phyloP scores from a whole-genome alignment of 805 yeast species.

The Starmerella vaccinii region DNA sequence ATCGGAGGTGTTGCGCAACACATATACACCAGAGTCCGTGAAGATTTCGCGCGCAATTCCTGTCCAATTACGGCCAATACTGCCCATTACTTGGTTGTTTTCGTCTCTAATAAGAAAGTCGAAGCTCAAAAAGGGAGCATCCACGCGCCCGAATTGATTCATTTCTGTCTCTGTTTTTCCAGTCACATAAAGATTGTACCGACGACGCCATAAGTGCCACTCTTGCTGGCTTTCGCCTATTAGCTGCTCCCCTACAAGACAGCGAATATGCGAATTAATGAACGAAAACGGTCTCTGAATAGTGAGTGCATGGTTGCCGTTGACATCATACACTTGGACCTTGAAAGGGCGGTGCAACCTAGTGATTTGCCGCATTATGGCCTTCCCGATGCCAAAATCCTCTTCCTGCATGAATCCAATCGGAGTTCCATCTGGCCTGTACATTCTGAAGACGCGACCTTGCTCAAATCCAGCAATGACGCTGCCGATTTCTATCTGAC shows the following conservation, averaged over 20 bases:
- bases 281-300: slow-evolving; percentile 76
- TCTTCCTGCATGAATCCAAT: slow-evolving; percentile 77
- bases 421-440: slow-evolving; percentile 62
- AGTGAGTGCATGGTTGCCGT: slow-evolving; percentile 32
- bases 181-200: slow-evolving; percentile 62
- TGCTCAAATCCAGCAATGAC: slow-evolving; percentile 84
- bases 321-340: slow-evolving; percentile 31
- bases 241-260: slow-evolving; percentile 47
- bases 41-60: slow-evolving; percentile 87
- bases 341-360: slow-evolving; percentile 70
- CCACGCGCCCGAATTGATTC: slow-evolving; percentile 77
- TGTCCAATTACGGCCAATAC: slow-evolving; percentile 88
- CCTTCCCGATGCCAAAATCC: slow-evolving; percentile 57
- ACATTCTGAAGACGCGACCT: slow-evolving; percentile 61
- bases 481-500: slow-evolving; percentile 83
- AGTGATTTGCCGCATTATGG: slow-evolving; percentile 72
- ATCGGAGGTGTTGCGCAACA: slow-evolving; percentile 49
- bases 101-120: slow-evolving; percentile 68
- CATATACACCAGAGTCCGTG: slow-evolving; percentile 90
- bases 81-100: slow-evolving; percentile 49
- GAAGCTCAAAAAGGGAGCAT: slow-evolving; percentile 77
- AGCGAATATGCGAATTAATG: slow-evolving; percentile 79
- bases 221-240: slow-evolving; percentile 84
- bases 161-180: slow-evolving; percentile 35
- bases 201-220: slow-evolving; percentile 91